A percentile compares a stretch with the other conserved stretches of the same genome.
These are phyloP conservation scores for Aspergillus jensenii DNA, from an alignment of 2,329 filamentous ascomycete genomes.

Conservation along the genomic window DNA sequence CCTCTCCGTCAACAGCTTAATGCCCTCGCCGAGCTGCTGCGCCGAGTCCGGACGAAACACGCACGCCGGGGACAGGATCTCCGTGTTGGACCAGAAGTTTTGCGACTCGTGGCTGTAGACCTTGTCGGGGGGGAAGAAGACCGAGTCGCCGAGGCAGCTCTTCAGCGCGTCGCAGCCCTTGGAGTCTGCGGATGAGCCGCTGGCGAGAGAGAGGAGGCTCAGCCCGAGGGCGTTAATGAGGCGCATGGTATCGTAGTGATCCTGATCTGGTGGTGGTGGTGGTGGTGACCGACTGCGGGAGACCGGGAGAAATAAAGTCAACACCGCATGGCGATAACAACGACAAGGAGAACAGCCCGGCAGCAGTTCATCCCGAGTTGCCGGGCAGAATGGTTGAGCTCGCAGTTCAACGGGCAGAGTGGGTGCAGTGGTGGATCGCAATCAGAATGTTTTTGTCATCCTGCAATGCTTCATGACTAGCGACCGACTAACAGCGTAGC, in stretches of 20 bases:
- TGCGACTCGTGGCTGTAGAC: conserved; percentile 33
- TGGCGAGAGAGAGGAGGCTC: conserved; percentile 12
- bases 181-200: neutral
- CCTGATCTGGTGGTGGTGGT: neutral
- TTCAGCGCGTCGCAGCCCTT: conserved; percentile 22
- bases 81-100: conserved; percentile 39
- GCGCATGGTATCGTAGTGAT: conserved; percentile 17
- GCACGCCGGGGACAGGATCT: conserved; percentile 33
- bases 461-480: too few species aligned
- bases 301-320: conserved; percentile 1
- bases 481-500: too few species aligned
- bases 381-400: too few species aligned
- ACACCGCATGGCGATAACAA: too few species aligned
- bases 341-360: too few species aligned
- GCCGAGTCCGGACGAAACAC: conserved; percentile 34
- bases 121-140: conserved; percentile 22
- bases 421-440: neutral
- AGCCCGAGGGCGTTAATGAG: conserved; percentile 11
- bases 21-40: conserved; percentile 23
- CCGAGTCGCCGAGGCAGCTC: conserved; percentile 15
- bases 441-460: conserved; percentile 2
- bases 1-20: conserved; percentile 20
- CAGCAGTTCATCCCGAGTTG: too few species aligned
- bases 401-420: neutral
- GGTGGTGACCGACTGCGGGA: neutral